Evolutionary conservation across 306 rosid genomes (phyloP), one percentile per base, ranked within the genome.

Genomic region (Myrica gale): DNA sequence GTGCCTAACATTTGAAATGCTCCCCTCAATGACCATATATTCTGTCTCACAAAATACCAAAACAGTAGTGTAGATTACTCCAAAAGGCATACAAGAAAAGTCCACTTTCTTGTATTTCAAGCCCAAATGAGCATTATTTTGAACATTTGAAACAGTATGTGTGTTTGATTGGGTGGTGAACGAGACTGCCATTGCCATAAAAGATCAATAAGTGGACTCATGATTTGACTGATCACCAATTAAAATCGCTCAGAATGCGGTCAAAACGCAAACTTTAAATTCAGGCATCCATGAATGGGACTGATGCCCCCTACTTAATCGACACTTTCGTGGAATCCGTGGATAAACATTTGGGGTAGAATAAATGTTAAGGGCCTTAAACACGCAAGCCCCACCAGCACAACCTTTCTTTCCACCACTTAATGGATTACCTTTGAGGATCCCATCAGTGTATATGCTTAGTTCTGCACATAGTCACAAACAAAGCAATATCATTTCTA

Each of bases 321-420:
- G 39, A 13, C 44, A 17, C 42, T 2, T 16, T 44, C 23, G 20
- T 0, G 1, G 46, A 32, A 32, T 32, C 3, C 37, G 37, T 32
- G 39, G 20, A 71, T 32, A 37, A 32, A 32, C 37, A 32, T 32
- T 32, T 17, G 48, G 66, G 8, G 26, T 6, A 43, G 62, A 61
- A 21, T 26, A 12, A 61, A 46, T 72, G 67, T 42, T 21, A 13
- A 5, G n/a, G 23, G 55, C 63, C 66, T 41, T 11, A 26, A 13
- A 47, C 48, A 37, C 66, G 68, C 67, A 53, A 69, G 60, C 68
- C 71, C 81, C 79, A 74, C 79, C 71, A 74, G 21, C 86, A 74
- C 75, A 70, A 74, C 62, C 60, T 42, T 46, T 47, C 9, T 47
- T 47, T 57, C 47, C 58, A 75, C 76, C 77, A 80, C 82, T 82